These are phyloP conservation scores for Zymoseptoria crescenta DNA, from an alignment of 2,329 filamentous ascomycete genomes.

Conservation along the genomic window DNA sequence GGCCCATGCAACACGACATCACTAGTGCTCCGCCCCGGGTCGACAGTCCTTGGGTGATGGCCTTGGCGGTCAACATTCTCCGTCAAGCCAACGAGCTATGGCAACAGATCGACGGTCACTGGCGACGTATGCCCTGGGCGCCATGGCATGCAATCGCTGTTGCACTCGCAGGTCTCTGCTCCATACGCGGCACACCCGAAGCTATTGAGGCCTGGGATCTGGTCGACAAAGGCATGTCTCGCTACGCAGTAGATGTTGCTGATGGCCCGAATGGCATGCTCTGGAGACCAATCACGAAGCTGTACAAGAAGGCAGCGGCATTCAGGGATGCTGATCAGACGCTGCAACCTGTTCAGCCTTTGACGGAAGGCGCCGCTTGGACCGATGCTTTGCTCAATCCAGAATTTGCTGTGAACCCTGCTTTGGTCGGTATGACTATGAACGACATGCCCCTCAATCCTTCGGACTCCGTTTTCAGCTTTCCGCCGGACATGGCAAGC, in stretches of 20 bases:
- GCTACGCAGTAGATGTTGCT: constrained; percentile 41
- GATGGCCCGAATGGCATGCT: constrained; percentile 45
- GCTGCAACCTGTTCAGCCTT: not conserved
- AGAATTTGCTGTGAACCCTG: not conserved
- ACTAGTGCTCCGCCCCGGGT: constrained; percentile 22
- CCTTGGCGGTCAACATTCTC: constrained; percentile 39
- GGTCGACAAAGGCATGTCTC: constrained; percentile 40
- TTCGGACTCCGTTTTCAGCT: constrained; percentile 10
- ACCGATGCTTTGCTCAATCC: not conserved
- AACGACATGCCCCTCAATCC: not conserved
- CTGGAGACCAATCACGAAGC: constrained; percentile 49
- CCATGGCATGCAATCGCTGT: constrained; percentile 51
- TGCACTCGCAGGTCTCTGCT: constrained; percentile 46
- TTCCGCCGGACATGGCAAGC: constrained; percentile 16
- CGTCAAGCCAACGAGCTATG: constrained; percentile 24
- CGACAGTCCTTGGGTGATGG: constrained; percentile 26
- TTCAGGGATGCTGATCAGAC: constrained; percentile 18
- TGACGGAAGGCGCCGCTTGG: not conserved
- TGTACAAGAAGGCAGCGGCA: constrained; percentile 41
- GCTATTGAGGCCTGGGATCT: constrained; percentile 45
- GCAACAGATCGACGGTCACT: constrained; percentile 33
- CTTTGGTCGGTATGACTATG: not conserved
- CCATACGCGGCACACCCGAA: constrained; percentile 39
- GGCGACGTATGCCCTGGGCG: constrained; percentile 46
- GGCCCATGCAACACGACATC: constrained; percentile 21